Conservation (phyloP, 1,284 basidiomycete species). For the Wallemia ichthyophaga region DNA sequence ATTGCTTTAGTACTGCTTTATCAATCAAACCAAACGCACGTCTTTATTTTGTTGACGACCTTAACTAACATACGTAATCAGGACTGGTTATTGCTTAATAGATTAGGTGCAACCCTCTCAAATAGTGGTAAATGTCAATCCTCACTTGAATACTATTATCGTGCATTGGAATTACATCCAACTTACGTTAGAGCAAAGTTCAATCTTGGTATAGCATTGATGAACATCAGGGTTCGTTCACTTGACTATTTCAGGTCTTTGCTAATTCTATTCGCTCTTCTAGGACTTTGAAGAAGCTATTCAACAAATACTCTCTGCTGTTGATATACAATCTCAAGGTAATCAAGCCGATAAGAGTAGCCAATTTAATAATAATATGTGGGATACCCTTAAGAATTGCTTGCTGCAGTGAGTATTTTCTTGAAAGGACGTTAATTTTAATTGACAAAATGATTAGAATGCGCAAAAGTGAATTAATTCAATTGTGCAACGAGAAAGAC, state of each 20-base stretch:
- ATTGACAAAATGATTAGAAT: constrained; percentile 6
- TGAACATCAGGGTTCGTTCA: constrained; percentile 39
- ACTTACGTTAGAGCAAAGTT: constrained; percentile 75
- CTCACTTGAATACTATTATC: constrained; percentile 66
- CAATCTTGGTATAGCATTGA: constrained; percentile 69
- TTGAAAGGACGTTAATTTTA: constrained; percentile 2
- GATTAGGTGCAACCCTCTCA: constrained; percentile 81
- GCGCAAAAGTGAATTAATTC: constrained; percentile 35
- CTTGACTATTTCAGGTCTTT: neutral
- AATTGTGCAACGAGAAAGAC: constrained; percentile 37
- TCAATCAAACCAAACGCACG: constrained; percentile 55
- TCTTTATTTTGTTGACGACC: constrained; percentile 3
- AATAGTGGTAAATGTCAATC: constrained; percentile 60
- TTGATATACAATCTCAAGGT: constrained; percentile 30
- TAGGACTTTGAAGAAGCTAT: constrained; percentile 55
- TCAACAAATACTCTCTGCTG: constrained; percentile 52
- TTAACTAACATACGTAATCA: constrained; percentile 12
- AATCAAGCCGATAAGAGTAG: constrained; percentile 21
- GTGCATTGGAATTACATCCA: constrained; percentile 66
- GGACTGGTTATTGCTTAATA: constrained; percentile 89
- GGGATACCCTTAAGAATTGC: constrained; percentile 53
- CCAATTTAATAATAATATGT: constrained; percentile 42
- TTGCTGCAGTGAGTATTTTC: constrained; percentile 25
- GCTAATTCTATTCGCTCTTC: constrained; percentile 2
- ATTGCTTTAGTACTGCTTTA: constrained; percentile 76